A percentile compares a stretch with the other conserved stretches of the same genome.
Conservation (phyloP, 805 yeast genomes). For the Ogataea trehalophila region DNA sequence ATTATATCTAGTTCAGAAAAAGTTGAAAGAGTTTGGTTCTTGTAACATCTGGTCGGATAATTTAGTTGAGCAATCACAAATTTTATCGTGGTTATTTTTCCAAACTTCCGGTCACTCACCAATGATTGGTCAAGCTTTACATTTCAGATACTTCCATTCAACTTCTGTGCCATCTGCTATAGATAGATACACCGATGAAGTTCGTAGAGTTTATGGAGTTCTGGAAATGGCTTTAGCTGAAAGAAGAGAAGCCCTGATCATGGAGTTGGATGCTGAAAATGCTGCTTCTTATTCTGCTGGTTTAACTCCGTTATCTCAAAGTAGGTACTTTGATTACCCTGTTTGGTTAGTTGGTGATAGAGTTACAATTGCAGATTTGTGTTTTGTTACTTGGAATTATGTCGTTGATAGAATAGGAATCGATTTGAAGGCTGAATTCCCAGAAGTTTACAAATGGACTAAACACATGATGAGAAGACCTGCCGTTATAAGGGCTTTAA, state of each 20-base stretch:
- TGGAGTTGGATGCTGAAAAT: slow-evolving; percentile 84
- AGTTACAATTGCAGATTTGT: slow-evolving; percentile 80
- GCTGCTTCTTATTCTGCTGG: slow-evolving; percentile 87
- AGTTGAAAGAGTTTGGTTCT: slow-evolving; percentile 54
- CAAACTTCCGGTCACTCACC: slow-evolving; percentile 98
- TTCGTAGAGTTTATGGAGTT: slow-evolving; percentile 87
- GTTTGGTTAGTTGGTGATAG: slow-evolving; percentile 92
- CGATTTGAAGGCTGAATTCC: slow-evolving; percentile 79
- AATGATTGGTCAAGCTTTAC: slow-evolving; percentile 97
- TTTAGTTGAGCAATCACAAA: slow-evolving; percentile 75
- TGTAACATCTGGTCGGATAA: slow-evolving; percentile 80
- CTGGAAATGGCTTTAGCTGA: slow-evolving; percentile 94
- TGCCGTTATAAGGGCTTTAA: slow-evolving; percentile 79
- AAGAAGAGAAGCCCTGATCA: slow-evolving; percentile 79
- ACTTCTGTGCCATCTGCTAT: slow-evolving; percentile 84
- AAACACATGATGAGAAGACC: slow-evolving; percentile 94
- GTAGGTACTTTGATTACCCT: slow-evolving; percentile 85
- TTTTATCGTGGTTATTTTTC: slow-evolving; percentile 85
- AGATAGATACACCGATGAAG: slow-evolving; percentile 88
- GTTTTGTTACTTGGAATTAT: slow-evolving; percentile 96
- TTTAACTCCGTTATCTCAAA: slow-evolving; percentile 78
- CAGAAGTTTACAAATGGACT: slow-evolving; percentile 96
- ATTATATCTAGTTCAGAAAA: slow-evolving; percentile 70
- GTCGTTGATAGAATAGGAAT: slow-evolving; percentile 92
- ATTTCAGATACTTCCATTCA: slow-evolving; percentile 86